Percentiles rank a stretch among this genome's conserved stretches.
phyloP scores from a whole-genome alignment of 768 basidiomycete species.

The Clavulina sp. region DNA sequence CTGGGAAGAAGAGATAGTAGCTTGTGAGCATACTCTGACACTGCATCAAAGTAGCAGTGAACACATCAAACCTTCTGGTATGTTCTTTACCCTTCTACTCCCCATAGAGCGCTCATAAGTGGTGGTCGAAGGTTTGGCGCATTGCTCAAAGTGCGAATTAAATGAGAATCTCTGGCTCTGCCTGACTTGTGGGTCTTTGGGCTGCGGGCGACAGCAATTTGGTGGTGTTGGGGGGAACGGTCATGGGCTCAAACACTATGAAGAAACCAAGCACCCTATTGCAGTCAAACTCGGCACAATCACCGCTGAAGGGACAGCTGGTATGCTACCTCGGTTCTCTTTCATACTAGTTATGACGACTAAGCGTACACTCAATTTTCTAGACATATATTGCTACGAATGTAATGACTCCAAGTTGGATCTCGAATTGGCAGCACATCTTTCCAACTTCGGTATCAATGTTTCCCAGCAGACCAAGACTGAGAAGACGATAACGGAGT shows the following conservation, averaged over 20 bases:
- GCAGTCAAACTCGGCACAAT: slow-evolving; percentile 94
- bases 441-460: slow-evolving; percentile 74
- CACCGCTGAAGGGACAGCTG: slow-evolving; percentile 82
- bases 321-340: slow-evolving; percentile 25
- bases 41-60: slow-evolving; percentile 34
- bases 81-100: slow-evolving; percentile 8
- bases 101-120: background rate
- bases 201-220: slow-evolving; percentile 74
- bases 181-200: slow-evolving; percentile 73
- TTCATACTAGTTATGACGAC: background rate
- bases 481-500: slow-evolving; percentile 91
- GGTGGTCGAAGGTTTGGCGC: slow-evolving; percentile 42
- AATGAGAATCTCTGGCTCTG: slow-evolving; percentile 93
- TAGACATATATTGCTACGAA: slow-evolving; percentile 79
- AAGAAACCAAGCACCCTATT: slow-evolving; percentile 53
- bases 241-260: slow-evolving; percentile 68
- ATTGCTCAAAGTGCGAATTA: slow-evolving; percentile 69
- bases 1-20: slow-evolving; percentile 86
- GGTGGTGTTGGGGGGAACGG: slow-evolving; percentile 76
- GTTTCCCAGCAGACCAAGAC: slow-evolving; percentile 71
- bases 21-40: slow-evolving; percentile 67
- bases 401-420: slow-evolving; percentile 77
- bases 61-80: slow-evolving; percentile 37
- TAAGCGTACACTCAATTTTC: background rate
- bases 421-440: slow-evolving; percentile 53